Base-by-base conservation (phyloP, 768 basidiomycete species). In the Rhodotorula sphaerocarpa region DNA sequence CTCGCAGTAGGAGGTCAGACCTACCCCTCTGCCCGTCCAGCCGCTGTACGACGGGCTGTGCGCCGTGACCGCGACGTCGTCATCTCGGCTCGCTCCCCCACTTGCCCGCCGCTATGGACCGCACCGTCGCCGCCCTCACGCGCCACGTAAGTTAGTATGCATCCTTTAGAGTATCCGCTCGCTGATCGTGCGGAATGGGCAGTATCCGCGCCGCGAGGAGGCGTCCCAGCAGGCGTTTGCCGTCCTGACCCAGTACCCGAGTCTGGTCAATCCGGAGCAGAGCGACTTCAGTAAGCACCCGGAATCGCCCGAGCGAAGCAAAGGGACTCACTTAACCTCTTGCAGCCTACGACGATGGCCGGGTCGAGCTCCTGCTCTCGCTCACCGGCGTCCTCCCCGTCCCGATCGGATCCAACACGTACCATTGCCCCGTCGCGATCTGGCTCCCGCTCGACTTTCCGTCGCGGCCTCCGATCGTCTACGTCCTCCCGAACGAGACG, bases 351-450 rank as follows among this genome's bases (percentile, higher is more conserved):
- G 90, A 99, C 75, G 90, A 95, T 68, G 95, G 95, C 50, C 84
- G 93, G 42, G 86, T 89, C 0, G 90, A 92, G 72, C 80, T 96
- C 23, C 81, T 99, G 31, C 84, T 97, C 59, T 90, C 89, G 67
- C 70, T 93, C 5, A 88, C 95, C 72, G 95, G 95, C 15, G 82
- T 96, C 7, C 79, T 99, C 1, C 91, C 90, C 7, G 95, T 99
- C 70, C 75, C 81, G 0, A 93, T 83, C 77, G 81, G 86, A 52
- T 76, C 79, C 2, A 77, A 83, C 1, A 79, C 85, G 3, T 99
- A 99, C 79, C 90, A 99, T 75, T 96, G 97, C 70, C 95, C 95
- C 6, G 76, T 99, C 70, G 83, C 87, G 18, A 70, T 93, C 64
- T 97, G 92, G 91, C 70, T 97, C 45, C 80, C 90, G 5, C 80